Evolutionary conservation across 257 asterid genomes (phyloP), one percentile per base, ranked within the genome.

Genomic region (Forsythia suspensa): DNA sequence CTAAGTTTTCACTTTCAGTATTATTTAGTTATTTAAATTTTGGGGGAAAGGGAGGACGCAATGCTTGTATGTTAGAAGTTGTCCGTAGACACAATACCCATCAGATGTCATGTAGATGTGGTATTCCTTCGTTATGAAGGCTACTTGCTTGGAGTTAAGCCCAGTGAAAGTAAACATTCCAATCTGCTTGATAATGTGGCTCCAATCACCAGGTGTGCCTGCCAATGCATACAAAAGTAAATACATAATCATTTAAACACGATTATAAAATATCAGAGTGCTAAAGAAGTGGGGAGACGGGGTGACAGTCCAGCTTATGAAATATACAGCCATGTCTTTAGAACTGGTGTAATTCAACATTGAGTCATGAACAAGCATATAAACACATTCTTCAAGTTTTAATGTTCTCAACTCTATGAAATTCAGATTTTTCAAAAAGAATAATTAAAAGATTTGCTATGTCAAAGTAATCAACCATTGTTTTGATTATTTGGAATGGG

Each of bases 131-230:
- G 87, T 93, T 97, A 93, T 91, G 84, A 93, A 90, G 81, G 94
- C 87, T 51, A 95, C 98, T 88, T 95, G 99, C 77, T 88, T 84
- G 0, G 91, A 43, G 83, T 88, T 88, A 29, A 95, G 92, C 79
- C 99, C 99, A 16, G 98, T 93, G 89, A 93, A 95, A 48, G 99
- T 95, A 85, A 95, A 95, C 99, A 95, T 95, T 78, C 99, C 99
- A 63, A 93, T 95, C 85, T 93, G 99, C 92, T 95, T 95, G 87
- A 95, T 87, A 42, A 95, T 95, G 91, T 95, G 99, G 78, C 95
- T 95, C 99, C 99, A 95, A 80, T 95, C 99, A 79, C 99, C 99
- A 63, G 99, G 99, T 66, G 97, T 93, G 72, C 95, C 99, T 95
- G 89, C 85, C 84, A 85, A 77, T 59, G 59, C 57, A 41, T 68